Base-by-base conservation (phyloP, 139 green algal genomes). In the Haematococcus lacustris region DNA sequence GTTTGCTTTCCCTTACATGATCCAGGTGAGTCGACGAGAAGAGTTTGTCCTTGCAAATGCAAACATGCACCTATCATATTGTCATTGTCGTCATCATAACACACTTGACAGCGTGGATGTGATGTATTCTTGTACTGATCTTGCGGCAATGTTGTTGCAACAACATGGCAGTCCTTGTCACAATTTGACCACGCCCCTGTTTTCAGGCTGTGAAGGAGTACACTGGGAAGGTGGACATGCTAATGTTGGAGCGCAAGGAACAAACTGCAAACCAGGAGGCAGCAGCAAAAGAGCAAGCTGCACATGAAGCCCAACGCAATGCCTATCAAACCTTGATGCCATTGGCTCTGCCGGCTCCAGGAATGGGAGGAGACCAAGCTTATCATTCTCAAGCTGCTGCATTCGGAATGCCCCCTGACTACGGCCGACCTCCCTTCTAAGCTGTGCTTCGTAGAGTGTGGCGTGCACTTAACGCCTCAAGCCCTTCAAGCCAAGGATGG, bases 1-100 rank as follows among this genome's bases (percentile, higher is more conserved):
- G 76, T 89, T 82, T 37, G 86, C 90, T 7, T 97, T 99, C 90
- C 95, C 95, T 1, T 99, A 93, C 86, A 88, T 99, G 77, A 96
- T 99, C 65, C 91, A 97, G 86, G 75, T 81, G 65, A 40, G 76
- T 5, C 28, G 40, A 25, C 21, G 32, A 35, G 57, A 0, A 1
- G 37, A 1, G 4, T 2, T 2, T 30, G 25, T 53, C 25, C 47
- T n/a, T 13, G 21, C 47, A 57, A 57, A 28, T 57, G 47, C 47
- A 57, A 13, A 57, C 47, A 57, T 57, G 47, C 47, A 57, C 13
- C 47, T 21, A 57, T 13, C 47, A 57, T 57, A 21, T 57, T 57
- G 13, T 28, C 47, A 57, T n/a, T n/a, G n/a, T n/a, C n/a, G n/a
- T n/a, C n/a, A n/a, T n/a, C n/a, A n/a, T n/a, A n/a, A n/a, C n/a